These are phyloP conservation scores for Mrakia gelida DNA, from an alignment of 768 basidiomycete species.

Conservation along the genomic window DNA sequence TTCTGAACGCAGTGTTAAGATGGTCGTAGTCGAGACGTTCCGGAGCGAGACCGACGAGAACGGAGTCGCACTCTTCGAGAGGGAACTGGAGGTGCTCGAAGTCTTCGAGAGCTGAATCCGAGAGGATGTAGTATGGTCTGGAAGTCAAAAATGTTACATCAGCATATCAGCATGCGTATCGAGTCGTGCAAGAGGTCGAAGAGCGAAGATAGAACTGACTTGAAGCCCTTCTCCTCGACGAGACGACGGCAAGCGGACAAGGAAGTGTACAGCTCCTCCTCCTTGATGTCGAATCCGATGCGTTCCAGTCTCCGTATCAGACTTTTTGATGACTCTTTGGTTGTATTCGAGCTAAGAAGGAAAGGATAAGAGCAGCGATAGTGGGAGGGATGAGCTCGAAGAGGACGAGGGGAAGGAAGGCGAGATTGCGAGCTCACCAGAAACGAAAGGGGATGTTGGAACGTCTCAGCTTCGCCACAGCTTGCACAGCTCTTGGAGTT, in stretches of 20 bases:
- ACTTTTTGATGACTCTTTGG: conserved; percentile 56
- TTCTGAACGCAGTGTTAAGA: conserved; percentile 64
- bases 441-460: conserved; percentile 48
- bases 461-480: conserved; percentile 45
- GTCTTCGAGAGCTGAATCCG: conserved; percentile 44
- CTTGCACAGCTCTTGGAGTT: conserved; percentile 52
- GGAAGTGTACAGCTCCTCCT: conserved; percentile 57
- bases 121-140: conserved; percentile 59
- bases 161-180: neutral
- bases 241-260: conserved; percentile 56
- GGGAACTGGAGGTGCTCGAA: conserved; percentile 45
- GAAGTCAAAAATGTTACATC: neutral
- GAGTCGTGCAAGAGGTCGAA: neutral
- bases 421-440: conserved; percentile 38
- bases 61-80: conserved; percentile 51
- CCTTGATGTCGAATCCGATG: conserved; percentile 53
- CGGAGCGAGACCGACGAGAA: conserved; percentile 63
- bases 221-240: conserved; percentile 48
- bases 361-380: neutral
- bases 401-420: neutral
- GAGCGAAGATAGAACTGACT: conserved; percentile 34
- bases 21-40: conserved; percentile 52
- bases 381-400: neutral
- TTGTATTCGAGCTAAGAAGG: conserved; percentile 63
- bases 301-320: conserved; percentile 49